Base-by-base conservation (phyloP, 148 eudicot species). In the Selenicereus undatus region DNA sequence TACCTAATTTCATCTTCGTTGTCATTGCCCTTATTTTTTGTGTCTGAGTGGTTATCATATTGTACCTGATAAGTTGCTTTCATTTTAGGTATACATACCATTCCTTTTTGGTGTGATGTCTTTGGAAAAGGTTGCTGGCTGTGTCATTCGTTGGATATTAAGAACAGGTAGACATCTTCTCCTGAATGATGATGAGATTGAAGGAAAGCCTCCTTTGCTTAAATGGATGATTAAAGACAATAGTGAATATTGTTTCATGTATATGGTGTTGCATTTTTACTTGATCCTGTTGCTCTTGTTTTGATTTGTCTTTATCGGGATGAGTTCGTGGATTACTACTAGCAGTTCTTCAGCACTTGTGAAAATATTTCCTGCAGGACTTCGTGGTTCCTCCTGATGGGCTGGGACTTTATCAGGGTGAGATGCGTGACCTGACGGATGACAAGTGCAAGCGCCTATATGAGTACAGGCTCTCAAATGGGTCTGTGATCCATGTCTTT, bases 141-240 rank as follows among this genome's bases (percentile, higher is more conserved):
- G 12, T 84, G 87, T 97, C 81, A 91, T 90, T 79, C 97, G 94
- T 83, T 91, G 75, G 97, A 94, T 94, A 86, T 97, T 91, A 86
- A 88, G 95, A 87, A 97, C 99, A 17, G 99, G 98, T 36, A 86
- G 85, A 75, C 98, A 97, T 82, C 95, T 97, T 79, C 94, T 97
- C 83, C 90, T 97, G 83, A 88, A 89, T 5, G 99, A 96, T 80
- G 77, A 91, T 80, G 71, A 86, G 81, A 93, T 89, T 77, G 90
- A 88, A 81, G 97, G 93, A 81, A 97, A 90, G 88, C 95, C 98
- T 80, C 99, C 99, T 62, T 82, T 97, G 86, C 97, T 97, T 39
- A 94, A 83, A 86, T 89, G 98, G 82, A 89, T 97, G 98, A 84
- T 96, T 84, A 91, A 91, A 77, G 99, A 96, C 87, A 75, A 86